phyloP scores from a whole-genome alignment of 192 early-diverging fungal species.

The Chytriomyces sp. region DNA sequence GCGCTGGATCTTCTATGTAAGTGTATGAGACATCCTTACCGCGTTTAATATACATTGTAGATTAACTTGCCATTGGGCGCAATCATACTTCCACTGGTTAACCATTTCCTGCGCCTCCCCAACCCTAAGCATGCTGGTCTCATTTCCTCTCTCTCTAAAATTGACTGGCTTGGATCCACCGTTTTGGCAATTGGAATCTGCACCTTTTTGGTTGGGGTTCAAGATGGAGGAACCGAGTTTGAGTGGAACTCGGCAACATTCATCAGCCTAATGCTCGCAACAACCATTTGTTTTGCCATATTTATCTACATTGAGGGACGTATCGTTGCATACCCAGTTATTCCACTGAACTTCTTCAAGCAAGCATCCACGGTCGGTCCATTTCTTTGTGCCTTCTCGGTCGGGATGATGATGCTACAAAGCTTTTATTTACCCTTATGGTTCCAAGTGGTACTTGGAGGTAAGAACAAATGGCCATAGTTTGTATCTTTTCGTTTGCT shows the following conservation, averaged over 20 bases:
- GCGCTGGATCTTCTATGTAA: conserved; percentile 61
- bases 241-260: conserved; percentile 58
- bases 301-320: conserved; percentile 66
- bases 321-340: conserved; percentile 64
- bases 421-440: conserved; percentile 44
- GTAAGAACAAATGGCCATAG: conserved; percentile 3
- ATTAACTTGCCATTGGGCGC: conserved; percentile 77
- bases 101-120: conserved; percentile 53
- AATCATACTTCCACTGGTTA: conserved; percentile 54
- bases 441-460: conserved; percentile 74
- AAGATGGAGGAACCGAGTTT: conserved; percentile 68
- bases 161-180: conserved; percentile 27
- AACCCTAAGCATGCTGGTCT: conserved; percentile 8
- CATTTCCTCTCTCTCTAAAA: background rate
- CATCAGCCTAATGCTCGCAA: conserved; percentile 64
- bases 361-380: conserved; percentile 34
- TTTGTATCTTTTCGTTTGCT: background rate
- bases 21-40: too few relatives aligned
- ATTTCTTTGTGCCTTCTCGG: conserved; percentile 22
- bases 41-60: too few relatives aligned
- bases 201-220: conserved; percentile 38
- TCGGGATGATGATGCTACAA: conserved; percentile 36
- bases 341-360: conserved; percentile 60
- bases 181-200: background rate
- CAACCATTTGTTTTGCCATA: conserved; percentile 36